Evolutionary conservation across 2,329 filamentous ascomycete genomes (phyloP).

Genomic region (Curvularia lunata): DNA sequence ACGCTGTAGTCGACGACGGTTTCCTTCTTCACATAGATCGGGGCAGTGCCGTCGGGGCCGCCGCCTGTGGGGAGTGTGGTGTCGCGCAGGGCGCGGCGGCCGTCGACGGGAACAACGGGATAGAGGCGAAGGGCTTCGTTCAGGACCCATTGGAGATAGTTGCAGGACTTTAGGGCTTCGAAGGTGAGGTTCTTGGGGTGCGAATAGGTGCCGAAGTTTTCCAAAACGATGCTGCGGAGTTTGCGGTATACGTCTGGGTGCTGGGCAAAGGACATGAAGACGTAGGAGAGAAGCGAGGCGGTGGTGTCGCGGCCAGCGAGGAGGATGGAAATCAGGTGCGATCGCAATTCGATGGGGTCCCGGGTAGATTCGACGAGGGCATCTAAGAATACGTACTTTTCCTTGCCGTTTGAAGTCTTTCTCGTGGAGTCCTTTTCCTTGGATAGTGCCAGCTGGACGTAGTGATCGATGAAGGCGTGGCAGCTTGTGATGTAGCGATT

Average conservation of each 20-base stretch:
- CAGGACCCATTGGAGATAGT: conserved; percentile 42
- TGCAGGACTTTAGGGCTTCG: conserved; percentile 38
- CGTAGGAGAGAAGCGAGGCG: conserved; percentile 77
- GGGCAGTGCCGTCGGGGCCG: conserved; percentile 42
- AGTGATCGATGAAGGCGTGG: conserved; percentile 38
- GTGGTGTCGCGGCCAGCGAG: conserved; percentile 89
- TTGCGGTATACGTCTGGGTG: conserved; percentile 45
- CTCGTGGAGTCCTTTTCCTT: conserved; percentile 22
- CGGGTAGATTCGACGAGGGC: conserved; percentile 79
- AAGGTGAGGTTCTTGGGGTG: conserved; percentile 52
- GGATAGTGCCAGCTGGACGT: conserved; percentile 31
- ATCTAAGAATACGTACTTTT: conserved; percentile 78
- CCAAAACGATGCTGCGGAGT: conserved; percentile 45
- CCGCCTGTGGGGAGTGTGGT: conserved; percentile 47
- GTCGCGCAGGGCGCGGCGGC: conserved; percentile 38
- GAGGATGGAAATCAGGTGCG: conserved; percentile 81
- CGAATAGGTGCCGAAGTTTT: conserved; percentile 52
- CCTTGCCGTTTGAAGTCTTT: conserved; percentile 26
- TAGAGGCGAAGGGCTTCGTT: conserved; percentile 47
- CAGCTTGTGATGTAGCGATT: conserved; percentile 36
- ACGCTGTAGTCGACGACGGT: conserved; percentile 35
- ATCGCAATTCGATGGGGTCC: conserved; percentile 70
- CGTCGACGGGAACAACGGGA: conserved; percentile 43
- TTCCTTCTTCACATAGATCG: conserved; percentile 43
- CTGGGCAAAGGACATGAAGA: conserved; percentile 57